These are phyloP conservation scores for Russula sp. DNA, from an alignment of 768 basidiomycete species.

Conservation along the genomic window DNA sequence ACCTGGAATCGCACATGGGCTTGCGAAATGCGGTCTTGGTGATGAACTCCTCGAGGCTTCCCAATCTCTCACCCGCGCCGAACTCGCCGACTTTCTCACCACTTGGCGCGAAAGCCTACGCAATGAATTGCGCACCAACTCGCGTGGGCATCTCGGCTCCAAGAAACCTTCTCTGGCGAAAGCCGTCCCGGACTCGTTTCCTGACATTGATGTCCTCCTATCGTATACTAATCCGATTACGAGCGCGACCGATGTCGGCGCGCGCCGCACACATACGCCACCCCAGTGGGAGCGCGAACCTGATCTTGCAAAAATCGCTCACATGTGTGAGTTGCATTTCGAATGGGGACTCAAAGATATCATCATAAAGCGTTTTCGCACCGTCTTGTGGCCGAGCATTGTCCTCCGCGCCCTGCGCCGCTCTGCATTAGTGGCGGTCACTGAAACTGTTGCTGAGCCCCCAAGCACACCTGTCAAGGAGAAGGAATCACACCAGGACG, in stretches of 20 bases:
- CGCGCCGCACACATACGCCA: constrained; percentile 32
- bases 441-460: constrained; percentile 32
- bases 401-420: constrained; percentile 68
- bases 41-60: constrained; percentile 61
- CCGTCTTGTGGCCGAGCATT: constrained; percentile 72
- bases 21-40: constrained; percentile 79
- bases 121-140: constrained; percentile 64
- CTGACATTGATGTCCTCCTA: constrained; percentile 63
- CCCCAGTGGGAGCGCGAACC: constrained; percentile 50
- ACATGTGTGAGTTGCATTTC: constrained; percentile 79
- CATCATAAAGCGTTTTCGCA: constrained; percentile 80
- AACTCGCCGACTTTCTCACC: constrained; percentile 48
- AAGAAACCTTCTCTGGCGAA: constrained; percentile 63
- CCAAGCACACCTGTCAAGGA: constrained; percentile 13
- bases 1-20: constrained; percentile 61
- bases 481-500: background rate
- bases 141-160: constrained; percentile 52
- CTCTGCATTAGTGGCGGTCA: constrained; percentile 36
- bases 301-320: constrained; percentile 65
- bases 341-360: constrained; percentile 87
- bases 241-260: constrained; percentile 48
- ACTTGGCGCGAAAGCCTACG: constrained; percentile 59
- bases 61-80: constrained; percentile 36
- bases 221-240: constrained; percentile 78
- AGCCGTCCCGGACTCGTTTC: constrained; percentile 60